Base-by-base conservation (phyloP, 2,329 filamentous ascomycete species). In the Tolypocladium pustulatum region DNA sequence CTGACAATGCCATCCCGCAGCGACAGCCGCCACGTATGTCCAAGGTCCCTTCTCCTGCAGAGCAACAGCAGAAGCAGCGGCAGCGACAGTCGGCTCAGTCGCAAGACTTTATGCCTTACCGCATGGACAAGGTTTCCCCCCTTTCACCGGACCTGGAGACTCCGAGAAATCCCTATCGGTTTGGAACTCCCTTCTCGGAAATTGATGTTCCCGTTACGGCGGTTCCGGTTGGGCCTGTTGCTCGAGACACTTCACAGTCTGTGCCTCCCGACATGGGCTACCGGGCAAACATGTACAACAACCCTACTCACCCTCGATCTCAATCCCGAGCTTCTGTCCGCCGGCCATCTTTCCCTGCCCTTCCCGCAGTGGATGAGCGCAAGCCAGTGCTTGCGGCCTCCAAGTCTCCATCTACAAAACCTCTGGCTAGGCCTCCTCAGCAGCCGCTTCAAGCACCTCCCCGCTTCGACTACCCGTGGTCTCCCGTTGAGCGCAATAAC, bases 241-340 rank as follows among this genome's bases (percentile, higher is more conserved):
- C 87, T 52, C 88, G 93, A 56, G 88, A 94, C 67, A 78, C 81
- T 54, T 96, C 91, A 32, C 91, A 96, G 72, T 97, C 92, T 6
- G 93, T 97, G 0, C 93, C 93, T 51, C 93, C 93, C 8, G 87
- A 96, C 74, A 96, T 97, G 91, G 87, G 85, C 70, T 96, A 88
- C 77, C 83, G 85, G 37, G 71, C 76, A 49, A 67, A 71, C 61
- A 70, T 69, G 59, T 68, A 60, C 66, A 71, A 61, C 65, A 60
- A 65, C 60, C 62, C 70, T 63, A 64, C 72, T 32, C 70, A 73
- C 38, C 72, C 71, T 38, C 78, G 80, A 32, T 79, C 78, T 49
- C 75, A 80, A 63, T 84, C 81, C 54, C 81, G 82, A 57, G 74
- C 81, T 22, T 86, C 82, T 57, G 75, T 70, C 51, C 82, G 86